phyloP scores from a whole-genome alignment of 2,329 filamentous ascomycete genomes.

The Gliomastix tumulicola region DNA sequence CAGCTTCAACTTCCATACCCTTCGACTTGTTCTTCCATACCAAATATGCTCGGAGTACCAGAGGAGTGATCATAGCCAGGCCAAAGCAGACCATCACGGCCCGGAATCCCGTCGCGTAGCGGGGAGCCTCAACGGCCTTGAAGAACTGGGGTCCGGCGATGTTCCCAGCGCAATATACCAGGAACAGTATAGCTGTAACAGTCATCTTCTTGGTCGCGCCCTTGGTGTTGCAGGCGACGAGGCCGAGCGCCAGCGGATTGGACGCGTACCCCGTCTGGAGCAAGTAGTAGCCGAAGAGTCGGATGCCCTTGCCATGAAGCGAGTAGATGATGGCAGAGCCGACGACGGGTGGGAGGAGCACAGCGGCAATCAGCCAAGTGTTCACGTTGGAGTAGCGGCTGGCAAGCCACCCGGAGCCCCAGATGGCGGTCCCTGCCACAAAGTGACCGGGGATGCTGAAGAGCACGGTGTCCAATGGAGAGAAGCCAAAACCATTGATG shows the following conservation, averaged over 20 bases:
- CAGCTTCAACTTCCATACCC: too few species aligned
- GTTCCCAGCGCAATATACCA: conserved; percentile 49
- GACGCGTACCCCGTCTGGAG: conserved; percentile 44
- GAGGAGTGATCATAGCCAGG: conserved; percentile 34
- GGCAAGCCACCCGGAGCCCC: conserved; percentile 40
- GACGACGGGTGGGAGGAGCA: conserved; percentile 42
- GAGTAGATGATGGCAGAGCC: conserved; percentile 47
- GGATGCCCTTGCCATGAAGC: conserved; percentile 29
- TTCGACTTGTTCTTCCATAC: too few species aligned
- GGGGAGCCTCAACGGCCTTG: conserved; percentile 36
- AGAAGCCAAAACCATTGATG: neutral
- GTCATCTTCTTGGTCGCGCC: conserved; percentile 8
- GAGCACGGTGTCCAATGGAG: neutral
- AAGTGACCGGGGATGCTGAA: neutral
- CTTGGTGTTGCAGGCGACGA: conserved; percentile 31
- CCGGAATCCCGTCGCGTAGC: conserved; percentile 45
- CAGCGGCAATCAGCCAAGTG: conserved; percentile 41
- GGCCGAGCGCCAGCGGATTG: conserved; percentile 45
- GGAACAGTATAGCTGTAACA: conserved; percentile 44
- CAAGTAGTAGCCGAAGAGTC: conserved; percentile 51
- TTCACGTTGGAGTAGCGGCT: conserved; percentile 42
- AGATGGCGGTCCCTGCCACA: too few species aligned
- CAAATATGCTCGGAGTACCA: too few species aligned
- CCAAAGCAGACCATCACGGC: conserved; percentile 50
- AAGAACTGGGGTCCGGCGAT: conserved; percentile 51